Conservation (phyloP, 805 yeast genomes). For the Hanseniaspora guilliermondii region DNA sequence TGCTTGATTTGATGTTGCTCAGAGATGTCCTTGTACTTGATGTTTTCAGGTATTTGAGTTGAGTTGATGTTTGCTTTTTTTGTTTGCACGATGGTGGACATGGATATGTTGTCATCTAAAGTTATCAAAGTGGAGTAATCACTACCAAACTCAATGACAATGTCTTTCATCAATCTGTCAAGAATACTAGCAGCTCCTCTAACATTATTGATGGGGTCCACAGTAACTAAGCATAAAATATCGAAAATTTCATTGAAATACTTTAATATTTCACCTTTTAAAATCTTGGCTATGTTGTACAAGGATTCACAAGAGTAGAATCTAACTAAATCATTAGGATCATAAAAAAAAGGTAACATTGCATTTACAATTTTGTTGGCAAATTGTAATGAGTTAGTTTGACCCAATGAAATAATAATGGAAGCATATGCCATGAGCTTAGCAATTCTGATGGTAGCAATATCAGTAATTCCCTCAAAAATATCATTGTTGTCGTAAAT, state of each 20-base stretch:
- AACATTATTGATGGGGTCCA: conserved; percentile 83
- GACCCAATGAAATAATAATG: conserved; percentile 84
- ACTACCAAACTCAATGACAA: conserved; percentile 87
- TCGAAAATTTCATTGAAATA: conserved; percentile 93
- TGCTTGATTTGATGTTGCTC: conserved; percentile 30
- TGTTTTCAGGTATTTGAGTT: conserved; percentile 23
- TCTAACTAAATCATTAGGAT: conserved; percentile 92
- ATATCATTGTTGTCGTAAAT: neutral
- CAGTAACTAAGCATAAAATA: conserved; percentile 75
- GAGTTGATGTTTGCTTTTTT: conserved; percentile 43
- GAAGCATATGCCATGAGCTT: conserved; percentile 94
- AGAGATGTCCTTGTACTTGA: conserved; percentile 7
- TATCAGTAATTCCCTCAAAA: conserved; percentile 44
- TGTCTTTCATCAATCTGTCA: conserved; percentile 82
- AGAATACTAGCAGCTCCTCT: conserved; percentile 90
- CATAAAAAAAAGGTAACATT: conserved; percentile 88
- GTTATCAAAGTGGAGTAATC: conserved; percentile 34
- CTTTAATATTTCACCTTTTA: conserved; percentile 82
- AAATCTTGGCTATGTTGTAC: conserved; percentile 91
- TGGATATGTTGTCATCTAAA: conserved; percentile 39
- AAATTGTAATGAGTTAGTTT: conserved; percentile 67
- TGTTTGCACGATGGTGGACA: conserved; percentile 32
- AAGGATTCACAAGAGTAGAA: conserved; percentile 94
- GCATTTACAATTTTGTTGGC: conserved; percentile 82
- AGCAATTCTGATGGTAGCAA: conserved; percentile 84